Evolutionary conservation across 2,329 filamentous ascomycete species (phyloP), one percentile per base, ranked within the genome.

Genomic region (Aureobasidium vineae): DNA sequence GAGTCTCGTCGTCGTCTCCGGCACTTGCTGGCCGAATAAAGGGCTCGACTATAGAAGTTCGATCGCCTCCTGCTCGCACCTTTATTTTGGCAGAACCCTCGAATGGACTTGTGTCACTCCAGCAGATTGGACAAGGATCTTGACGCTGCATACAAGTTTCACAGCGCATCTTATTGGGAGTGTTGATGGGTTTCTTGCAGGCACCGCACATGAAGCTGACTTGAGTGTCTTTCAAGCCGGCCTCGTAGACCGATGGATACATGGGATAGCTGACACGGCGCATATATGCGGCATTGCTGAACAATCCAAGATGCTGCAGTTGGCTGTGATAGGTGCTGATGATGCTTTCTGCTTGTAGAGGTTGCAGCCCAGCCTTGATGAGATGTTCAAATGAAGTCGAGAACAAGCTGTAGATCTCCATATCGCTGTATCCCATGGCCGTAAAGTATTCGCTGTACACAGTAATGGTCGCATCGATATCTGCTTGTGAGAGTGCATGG

Each of bases 241-340:
- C 83, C 66, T 86, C 84, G 71, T 86, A 86, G 21, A 86, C 82
- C 10, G 81, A 77, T 10, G 84, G 83, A 68, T 85, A 86, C 3
- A 77, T 76, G 3, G 84, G 81, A 63, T 86, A 85, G 59, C 82
- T 79, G 43, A 84, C 75, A 50, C 82, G 79, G 31, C 86, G 83
- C n/a, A 88, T 75, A 40, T 83, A 79, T 11, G 84, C 83, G 5
- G 85, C 85, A 71, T 76, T 81, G 73, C 77, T 82, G 76, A 75
- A 84, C 57, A 80, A 79, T 61, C 72, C 79, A 15, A 81, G 75
- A 28, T 74, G 75, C 21, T 79, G 73, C 26, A 88, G 77, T 66
- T 84, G 83, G 59, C 82, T 80, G 73, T 88, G 84, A 73, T 88
- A 88, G 3, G 81, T 77, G 47, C 81, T 78, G 49, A 87, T 80